Conservation (phyloP, 1,284 basidiomycete genomes). For the Vanrija sp. region DNA sequence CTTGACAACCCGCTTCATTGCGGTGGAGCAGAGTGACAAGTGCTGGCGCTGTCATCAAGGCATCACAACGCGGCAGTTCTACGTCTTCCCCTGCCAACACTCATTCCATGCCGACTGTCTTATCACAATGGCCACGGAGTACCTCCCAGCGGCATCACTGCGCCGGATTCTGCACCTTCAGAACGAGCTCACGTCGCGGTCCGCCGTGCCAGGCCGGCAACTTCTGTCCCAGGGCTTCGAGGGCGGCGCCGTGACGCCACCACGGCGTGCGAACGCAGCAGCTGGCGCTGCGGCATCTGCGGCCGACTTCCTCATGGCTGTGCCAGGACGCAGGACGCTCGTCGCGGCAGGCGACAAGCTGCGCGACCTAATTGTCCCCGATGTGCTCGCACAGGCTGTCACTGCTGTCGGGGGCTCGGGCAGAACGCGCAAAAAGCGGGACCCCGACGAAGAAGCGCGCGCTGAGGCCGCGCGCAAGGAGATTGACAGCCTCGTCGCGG, state of each 20-base stretch:
- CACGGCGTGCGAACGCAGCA: constrained; percentile 23
- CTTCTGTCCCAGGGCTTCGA: not conserved
- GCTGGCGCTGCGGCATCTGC: constrained; percentile 25
- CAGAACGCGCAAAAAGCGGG: constrained; percentile 49
- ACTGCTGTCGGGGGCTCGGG: constrained; percentile 39
- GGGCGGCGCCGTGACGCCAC: constrained; percentile 14
- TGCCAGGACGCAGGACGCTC: constrained; percentile 69
- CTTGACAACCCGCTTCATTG: constrained; percentile 86
- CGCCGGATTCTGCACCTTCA: constrained; percentile 80
- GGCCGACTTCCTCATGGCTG: constrained; percentile 38
- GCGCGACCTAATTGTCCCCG: constrained; percentile 85
- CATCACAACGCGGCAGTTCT: constrained; percentile 85
- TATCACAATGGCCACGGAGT: constrained; percentile 84
- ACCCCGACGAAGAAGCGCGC: constrained; percentile 56
- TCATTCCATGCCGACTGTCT: constrained; percentile 93
- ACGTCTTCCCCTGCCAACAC: constrained; percentile 97
- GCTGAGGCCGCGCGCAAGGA: constrained; percentile 62
- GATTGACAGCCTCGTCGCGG: constrained; percentile 79
- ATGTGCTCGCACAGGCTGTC: constrained; percentile 65
- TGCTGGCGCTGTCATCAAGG: constrained; percentile 75
- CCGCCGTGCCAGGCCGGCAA: constrained; percentile 36
- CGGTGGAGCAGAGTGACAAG: constrained; percentile 79
- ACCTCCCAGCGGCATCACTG: constrained; percentile 71
- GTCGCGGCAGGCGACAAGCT: constrained; percentile 83
- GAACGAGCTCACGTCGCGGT: constrained; percentile 63